Conservation (phyloP, 352 stramenopile genomes). For the Phytopythium sindhum region DNA sequence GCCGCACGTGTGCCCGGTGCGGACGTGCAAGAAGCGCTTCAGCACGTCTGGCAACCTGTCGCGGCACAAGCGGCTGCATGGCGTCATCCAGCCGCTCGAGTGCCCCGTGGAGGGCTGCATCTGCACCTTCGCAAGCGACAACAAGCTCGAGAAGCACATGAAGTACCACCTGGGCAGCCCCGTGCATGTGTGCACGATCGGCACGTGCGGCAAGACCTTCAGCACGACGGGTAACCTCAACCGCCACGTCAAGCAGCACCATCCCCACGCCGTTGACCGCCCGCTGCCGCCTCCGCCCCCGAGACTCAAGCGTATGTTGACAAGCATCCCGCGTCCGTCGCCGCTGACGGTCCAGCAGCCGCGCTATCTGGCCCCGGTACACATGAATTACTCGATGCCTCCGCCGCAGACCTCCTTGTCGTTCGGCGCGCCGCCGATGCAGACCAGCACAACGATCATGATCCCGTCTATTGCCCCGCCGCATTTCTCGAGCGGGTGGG, state of each 20-base stretch:
- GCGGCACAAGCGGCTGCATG: slow-evolving; percentile 32
- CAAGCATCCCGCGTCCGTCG: neutral
- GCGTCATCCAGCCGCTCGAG: slow-evolving; percentile 21
- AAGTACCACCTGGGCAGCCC: slow-evolving; percentile 28
- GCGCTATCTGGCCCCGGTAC: neutral
- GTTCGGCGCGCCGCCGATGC: neutral
- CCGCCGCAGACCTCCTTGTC: neutral
- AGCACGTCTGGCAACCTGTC: slow-evolving; percentile 42
- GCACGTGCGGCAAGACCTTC: slow-evolving; percentile 47
- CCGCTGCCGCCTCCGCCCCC: slow-evolving; percentile 13
- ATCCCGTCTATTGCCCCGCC: neutral
- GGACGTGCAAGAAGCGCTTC: slow-evolving; percentile 36
- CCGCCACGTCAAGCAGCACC: slow-evolving; percentile 27
- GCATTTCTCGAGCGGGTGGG: slow-evolving; percentile 1
- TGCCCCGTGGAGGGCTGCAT: slow-evolving; percentile 18
- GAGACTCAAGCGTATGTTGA: slow-evolving; percentile 12
- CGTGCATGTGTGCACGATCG: slow-evolving; percentile 28
- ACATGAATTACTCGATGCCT: neutral
- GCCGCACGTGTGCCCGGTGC: slow-evolving; percentile 25
- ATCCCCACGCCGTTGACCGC: slow-evolving; percentile 19
- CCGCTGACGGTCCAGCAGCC: neutral
- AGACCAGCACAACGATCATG: neutral
- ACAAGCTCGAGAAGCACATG: slow-evolving; percentile 29
- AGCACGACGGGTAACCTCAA: slow-evolving; percentile 50
- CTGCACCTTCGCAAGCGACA: slow-evolving; percentile 18